Conservation (phyloP, 768 basidiomycete species). For the Agaricus subrufescens region DNA sequence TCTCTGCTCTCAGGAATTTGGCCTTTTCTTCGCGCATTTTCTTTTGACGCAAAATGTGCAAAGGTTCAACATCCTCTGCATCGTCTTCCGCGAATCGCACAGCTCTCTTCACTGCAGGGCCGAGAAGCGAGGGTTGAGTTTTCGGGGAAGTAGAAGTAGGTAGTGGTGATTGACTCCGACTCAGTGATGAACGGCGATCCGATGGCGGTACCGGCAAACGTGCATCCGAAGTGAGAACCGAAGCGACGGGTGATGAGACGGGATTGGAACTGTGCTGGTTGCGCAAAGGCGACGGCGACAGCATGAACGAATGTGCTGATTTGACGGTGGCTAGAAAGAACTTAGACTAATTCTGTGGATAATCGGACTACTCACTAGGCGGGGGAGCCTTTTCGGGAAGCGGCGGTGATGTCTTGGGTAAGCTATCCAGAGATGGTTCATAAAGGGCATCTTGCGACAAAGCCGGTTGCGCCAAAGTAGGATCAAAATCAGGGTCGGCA, state of each 20-base stretch:
- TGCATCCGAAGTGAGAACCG: slow-evolving; percentile 9
- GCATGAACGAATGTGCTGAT: slow-evolving; percentile 30
- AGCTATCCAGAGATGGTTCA: neutral
- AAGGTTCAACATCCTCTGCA: slow-evolving; percentile 64
- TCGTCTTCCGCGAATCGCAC: slow-evolving; percentile 66
- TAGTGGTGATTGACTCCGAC: slow-evolving; percentile 6
- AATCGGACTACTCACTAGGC: slow-evolving; percentile 2
- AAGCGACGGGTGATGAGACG: neutral
- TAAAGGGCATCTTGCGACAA: slow-evolving; percentile 8
- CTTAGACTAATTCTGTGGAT: neutral
- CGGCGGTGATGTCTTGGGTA: neutral
- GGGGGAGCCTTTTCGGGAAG: neutral
- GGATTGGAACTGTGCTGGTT: slow-evolving; percentile 27
- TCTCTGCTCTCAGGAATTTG: slow-evolving; percentile 56
- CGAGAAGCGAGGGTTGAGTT: neutral
- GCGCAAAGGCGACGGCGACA: slow-evolving; percentile 48
- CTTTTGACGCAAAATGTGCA: slow-evolving; percentile 67
- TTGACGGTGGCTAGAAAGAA: slow-evolving; percentile 18
- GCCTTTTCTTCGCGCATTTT: slow-evolving; percentile 73
- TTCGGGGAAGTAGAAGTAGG: slow-evolving; percentile 13
- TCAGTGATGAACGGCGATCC: neutral
- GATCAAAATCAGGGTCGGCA: slow-evolving; percentile 42
- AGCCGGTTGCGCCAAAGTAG: slow-evolving; percentile 13
- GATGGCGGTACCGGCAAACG: slow-evolving; percentile 3
- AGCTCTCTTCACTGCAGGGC: slow-evolving; percentile 39